Conservation (phyloP, 163 green algal genomes). For the Volvox carteri region DNA sequence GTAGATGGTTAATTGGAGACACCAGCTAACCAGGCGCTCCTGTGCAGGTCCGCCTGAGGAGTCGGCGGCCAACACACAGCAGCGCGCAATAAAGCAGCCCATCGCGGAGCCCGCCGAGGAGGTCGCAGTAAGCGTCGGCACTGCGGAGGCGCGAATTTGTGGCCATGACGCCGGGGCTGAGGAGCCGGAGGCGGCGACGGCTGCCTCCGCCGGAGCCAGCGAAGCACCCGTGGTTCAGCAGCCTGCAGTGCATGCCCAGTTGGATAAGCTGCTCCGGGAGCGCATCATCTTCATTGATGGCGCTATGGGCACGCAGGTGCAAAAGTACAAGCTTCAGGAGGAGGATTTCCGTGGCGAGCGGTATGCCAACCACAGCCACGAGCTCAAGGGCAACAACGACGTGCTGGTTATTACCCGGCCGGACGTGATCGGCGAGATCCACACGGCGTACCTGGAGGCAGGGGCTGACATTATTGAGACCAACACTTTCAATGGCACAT, state of each 20-base stretch:
- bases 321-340: constrained; percentile 94
- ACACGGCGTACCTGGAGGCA: constrained; percentile 91
- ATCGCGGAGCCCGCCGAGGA: background rate
- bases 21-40: too few species aligned
- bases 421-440: constrained; percentile 96
- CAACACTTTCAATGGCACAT: constrained; percentile 99
- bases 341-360: constrained; percentile 88
- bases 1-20: too few species aligned
- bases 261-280: constrained; percentile 67
- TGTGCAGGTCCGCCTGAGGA: background rate
- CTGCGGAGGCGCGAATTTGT: background rate
- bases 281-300: constrained; percentile 98
- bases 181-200: background rate
- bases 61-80: background rate
- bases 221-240: background rate
- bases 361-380: constrained; percentile 86
- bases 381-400: constrained; percentile 99
- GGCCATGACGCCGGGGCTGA: background rate
- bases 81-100: background rate
- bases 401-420: constrained; percentile 95
- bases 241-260: background rate
- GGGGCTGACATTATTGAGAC: constrained; percentile 99
- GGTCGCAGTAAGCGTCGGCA: background rate
- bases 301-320: constrained; percentile 97
- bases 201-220: background rate